Conservation (phyloP, 2,329 filamentous ascomycete genomes). For the Fusarium sp. region DNA sequence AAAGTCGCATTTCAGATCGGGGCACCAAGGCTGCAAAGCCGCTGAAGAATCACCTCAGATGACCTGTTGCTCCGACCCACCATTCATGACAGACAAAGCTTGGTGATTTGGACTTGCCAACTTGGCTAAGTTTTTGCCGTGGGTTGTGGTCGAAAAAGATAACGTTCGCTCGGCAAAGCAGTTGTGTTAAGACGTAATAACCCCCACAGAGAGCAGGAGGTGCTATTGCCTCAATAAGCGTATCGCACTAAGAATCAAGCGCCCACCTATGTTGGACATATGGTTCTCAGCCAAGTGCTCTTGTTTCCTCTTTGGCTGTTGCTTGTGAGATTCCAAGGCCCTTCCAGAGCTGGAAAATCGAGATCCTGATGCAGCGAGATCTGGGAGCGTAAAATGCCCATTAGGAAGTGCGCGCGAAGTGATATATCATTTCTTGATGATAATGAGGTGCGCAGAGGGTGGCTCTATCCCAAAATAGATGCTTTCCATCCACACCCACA, state of each 20-base stretch:
- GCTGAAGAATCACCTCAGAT: conserved; percentile 33
- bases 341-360: conserved; percentile 37
- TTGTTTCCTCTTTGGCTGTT: conserved; percentile 9
- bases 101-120: conserved; percentile 13
- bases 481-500: conserved; percentile 1
- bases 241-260: conserved; percentile 15
- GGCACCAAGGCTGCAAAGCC: conserved; percentile 25
- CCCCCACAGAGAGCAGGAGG: conserved; percentile 28
- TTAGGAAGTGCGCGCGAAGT: conserved; percentile 25
- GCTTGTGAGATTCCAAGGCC: conserved; percentile 16
- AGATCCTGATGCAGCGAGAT: conserved; percentile 44
- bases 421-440: conserved; percentile 43
- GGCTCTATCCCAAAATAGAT: conserved; percentile 38
- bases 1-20: conserved; percentile 40
- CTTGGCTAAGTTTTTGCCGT: background rate
- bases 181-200: conserved; percentile 5
- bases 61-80: conserved; percentile 35
- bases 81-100: conserved; percentile 37
- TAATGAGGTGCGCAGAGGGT: conserved; percentile 32
- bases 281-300: conserved; percentile 5
- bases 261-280: conserved; percentile 11
- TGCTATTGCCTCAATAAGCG: conserved; percentile 28
- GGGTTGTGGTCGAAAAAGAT: background rate
- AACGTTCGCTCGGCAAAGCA: conserved; percentile 7
- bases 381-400: conserved; percentile 39